Evolutionary conservation across 2,329 filamentous ascomycete genomes (phyloP), one percentile per base, ranked within the genome.

Genomic region (Pseudocercospora fijiensis): DNA sequence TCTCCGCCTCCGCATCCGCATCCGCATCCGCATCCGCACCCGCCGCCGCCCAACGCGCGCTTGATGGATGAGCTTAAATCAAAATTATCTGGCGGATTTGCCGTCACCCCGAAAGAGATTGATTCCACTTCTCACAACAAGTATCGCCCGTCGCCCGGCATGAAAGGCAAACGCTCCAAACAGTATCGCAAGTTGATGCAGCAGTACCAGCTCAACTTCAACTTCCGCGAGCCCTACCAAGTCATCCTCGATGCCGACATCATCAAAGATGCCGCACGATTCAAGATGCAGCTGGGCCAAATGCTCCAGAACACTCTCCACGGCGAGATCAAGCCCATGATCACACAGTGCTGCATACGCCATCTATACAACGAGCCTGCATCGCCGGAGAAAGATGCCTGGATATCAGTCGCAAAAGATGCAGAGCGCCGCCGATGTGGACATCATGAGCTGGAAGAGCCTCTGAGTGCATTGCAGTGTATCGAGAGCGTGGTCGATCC

Each of bases 201-300:
- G 79, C 89, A 94, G 75, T 96, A 93, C 84, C 87, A 88, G 75
- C 85, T 94, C 77, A 88, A 87, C 65, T 97, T 97, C 97, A 37
- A 53, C 49, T 65, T 65, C 78, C 91, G 93, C 70, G 90, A 95
- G 79, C 92, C 95, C 10, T 98, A 97, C 80, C 95, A 98, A 80
- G 89, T 96, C 58, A 81, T 96, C 49, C 88, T 97, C 65, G 93
- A 96, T 75, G 90, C 97, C 97, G 87, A 92, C 68, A 91, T 98
- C 71, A 85, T 98, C 58, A 84, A 86, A 73, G 91, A 96, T 76
- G 88, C 92, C 22, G 86, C 89, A 69, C 86, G 86, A 57, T 95
- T 90, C 81, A 95, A 94, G 73, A 96, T 97, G 90, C 90, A 96
- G 66, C 82, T 97, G n/a, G 81, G 90, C 57, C 84, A 85, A 41